A percentile compares a stretch with the other conserved stretches of the same genome.
These are phyloP conservation scores for Arachis hypogaea DNA, from an alignment of 306 rosid genomes.

Conservation along the genomic window DNA sequence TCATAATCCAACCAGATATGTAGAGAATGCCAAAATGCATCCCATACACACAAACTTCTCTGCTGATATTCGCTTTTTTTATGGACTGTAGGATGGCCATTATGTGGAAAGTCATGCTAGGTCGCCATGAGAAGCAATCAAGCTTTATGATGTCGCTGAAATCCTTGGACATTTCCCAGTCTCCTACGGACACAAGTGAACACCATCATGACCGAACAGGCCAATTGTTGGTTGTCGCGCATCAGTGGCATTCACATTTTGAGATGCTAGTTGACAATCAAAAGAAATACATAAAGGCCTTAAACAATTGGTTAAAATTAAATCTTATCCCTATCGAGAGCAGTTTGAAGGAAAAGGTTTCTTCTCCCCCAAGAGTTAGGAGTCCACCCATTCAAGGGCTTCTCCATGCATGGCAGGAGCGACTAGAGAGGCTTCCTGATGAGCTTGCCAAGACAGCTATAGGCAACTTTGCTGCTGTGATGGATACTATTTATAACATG, in stretches of 20 bases:
- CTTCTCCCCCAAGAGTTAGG: constrained; percentile 82
- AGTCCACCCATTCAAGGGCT: constrained; percentile 69
- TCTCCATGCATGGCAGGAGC: constrained; percentile 75
- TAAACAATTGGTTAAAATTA: constrained; percentile 73
- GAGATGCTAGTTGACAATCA: constrained; percentile 66
- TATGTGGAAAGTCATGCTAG: constrained; percentile 77
- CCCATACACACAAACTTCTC: constrained; percentile 18
- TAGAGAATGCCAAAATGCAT: not conserved
- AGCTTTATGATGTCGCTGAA: constrained; percentile 44
- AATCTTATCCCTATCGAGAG: constrained; percentile 92
- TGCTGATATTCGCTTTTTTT: constrained; percentile 25
- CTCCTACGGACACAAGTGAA: constrained; percentile 77
- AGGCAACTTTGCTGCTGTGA: constrained; percentile 63
- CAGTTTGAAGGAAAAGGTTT: constrained; percentile 87
- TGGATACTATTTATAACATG: constrained; percentile 55
- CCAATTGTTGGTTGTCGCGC: constrained; percentile 71
- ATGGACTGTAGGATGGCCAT: constrained; percentile 73
- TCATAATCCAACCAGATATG: constrained; percentile 5
- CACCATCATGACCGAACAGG: constrained; percentile 80
- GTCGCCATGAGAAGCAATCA: constrained; percentile 62
- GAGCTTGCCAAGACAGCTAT: constrained; percentile 74
- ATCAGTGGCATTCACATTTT: constrained; percentile 74
- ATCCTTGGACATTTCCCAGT: constrained; percentile 65
- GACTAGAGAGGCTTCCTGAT: constrained; percentile 81
- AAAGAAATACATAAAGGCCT: constrained; percentile 69